A percentile compares a stretch with the other conserved stretches of the same genome.
Evolutionary conservation across 108 stramenopile species (phyloP).

Genomic region (Nannochloropsis gaditana): DNA sequence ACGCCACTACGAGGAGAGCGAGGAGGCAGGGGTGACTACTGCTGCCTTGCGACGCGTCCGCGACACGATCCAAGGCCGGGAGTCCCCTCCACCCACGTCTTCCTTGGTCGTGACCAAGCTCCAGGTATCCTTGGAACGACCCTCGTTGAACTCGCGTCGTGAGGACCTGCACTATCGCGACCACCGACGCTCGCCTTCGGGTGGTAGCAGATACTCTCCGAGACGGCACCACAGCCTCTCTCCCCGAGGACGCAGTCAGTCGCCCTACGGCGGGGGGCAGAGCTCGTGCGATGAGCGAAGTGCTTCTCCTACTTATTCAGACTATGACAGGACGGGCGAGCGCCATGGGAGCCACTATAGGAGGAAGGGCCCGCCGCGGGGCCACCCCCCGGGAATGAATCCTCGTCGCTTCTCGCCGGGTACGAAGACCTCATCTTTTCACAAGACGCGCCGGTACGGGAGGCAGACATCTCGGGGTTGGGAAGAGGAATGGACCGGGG

Average conservation of each 20-base stretch:
- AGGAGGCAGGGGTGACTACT: background rate
- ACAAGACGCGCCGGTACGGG: no score
- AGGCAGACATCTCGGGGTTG: no score
- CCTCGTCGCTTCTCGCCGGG: no score
- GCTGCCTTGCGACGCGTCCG: background rate
- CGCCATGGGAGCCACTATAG: no score
- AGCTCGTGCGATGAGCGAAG: background rate
- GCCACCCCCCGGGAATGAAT: no score
- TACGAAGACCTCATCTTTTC: no score
- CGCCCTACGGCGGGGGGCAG: background rate
- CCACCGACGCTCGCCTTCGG: background rate
- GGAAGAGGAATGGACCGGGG: no score
- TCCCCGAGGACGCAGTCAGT: background rate
- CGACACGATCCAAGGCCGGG: background rate
- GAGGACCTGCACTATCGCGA: constrained; percentile 17
- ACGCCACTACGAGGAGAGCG: background rate
- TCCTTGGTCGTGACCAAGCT: constrained; percentile 14
- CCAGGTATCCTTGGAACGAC: constrained; percentile 12
- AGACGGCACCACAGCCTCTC: no score
- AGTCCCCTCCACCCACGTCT: background rate
- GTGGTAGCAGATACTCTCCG: background rate
- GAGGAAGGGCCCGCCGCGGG: no score
- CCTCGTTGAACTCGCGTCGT: background rate
- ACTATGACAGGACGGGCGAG: background rate
- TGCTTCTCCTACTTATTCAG: background rate